These are phyloP conservation scores for Fusarium albosuccineum DNA, from an alignment of 2,329 filamentous ascomycete species.

Conservation along the genomic window DNA sequence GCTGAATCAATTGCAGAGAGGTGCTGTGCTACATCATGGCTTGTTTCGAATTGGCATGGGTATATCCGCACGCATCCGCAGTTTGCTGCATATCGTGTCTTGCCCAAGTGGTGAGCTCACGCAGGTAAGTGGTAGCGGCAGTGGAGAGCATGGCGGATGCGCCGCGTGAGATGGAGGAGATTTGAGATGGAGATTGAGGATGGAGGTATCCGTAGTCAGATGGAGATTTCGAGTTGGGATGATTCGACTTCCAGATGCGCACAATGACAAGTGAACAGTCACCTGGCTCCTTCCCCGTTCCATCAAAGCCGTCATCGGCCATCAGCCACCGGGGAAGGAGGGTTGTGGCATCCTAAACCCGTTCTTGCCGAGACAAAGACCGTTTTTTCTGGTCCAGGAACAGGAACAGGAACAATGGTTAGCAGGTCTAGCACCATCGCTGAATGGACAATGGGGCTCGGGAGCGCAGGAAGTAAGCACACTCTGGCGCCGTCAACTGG, in stretches of 20 bases:
- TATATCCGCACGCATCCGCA: slow-evolving; percentile 18
- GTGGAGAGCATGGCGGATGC: slow-evolving; percentile 18
- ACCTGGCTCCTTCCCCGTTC: slow-evolving; percentile 20
- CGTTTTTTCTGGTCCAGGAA: slow-evolving; percentile 16
- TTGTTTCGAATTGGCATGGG: slow-evolving; percentile 26
- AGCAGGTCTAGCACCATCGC: slow-evolving; percentile 6
- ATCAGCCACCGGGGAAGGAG: not conserved
- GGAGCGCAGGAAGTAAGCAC: slow-evolving; percentile 8
- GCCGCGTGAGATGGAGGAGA: slow-evolving; percentile 14
- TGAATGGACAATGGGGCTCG: slow-evolving; percentile 14
- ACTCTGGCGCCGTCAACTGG: slow-evolving; percentile 33
- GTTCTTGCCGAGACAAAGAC: slow-evolving; percentile 17
- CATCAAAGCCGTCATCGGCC: slow-evolving; percentile 2
- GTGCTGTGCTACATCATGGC: slow-evolving; percentile 23
- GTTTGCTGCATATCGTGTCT: slow-evolving; percentile 5
- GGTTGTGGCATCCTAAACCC: not conserved
- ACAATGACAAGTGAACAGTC: slow-evolving; percentile 31
- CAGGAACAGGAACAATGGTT: slow-evolving; percentile 9
- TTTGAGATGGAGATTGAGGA: slow-evolving; percentile 19
- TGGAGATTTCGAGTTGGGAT: slow-evolving; percentile 14
- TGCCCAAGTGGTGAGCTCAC: not conserved
- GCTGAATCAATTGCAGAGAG: slow-evolving; percentile 12
- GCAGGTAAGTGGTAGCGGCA: slow-evolving; percentile 7
- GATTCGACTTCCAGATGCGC: slow-evolving; percentile 16
- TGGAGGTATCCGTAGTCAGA: not conserved